Evolutionary conservation across 352 stramenopile species (phyloP).

Genomic region (Pythium biforme): DNA sequence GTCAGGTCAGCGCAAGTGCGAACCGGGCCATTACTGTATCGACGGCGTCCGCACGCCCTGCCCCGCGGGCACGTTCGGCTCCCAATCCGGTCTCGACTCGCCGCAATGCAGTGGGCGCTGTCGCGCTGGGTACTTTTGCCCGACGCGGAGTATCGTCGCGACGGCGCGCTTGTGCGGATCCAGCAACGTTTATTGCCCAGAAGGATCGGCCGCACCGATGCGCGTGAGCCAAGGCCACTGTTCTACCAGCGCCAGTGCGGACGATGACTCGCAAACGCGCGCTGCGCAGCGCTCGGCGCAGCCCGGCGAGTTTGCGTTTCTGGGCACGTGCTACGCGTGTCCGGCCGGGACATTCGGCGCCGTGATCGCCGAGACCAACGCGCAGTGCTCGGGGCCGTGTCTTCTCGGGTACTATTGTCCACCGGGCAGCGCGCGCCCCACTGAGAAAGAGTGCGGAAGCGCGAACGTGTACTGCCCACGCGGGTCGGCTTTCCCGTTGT

Average conservation of each 20-base stretch:
- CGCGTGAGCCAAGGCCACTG: slow-evolving; percentile 36
- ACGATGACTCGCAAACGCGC: slow-evolving; percentile 18
- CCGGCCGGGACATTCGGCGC: slow-evolving; percentile 61
- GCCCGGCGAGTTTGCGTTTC: slow-evolving; percentile 57
- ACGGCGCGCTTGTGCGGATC: slow-evolving; percentile 24
- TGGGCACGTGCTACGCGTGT: slow-evolving; percentile 59
- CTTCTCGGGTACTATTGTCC: slow-evolving; percentile 68
- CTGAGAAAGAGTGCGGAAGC: slow-evolving; percentile 47
- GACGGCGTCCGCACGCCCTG: slow-evolving; percentile 34
- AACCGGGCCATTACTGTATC: slow-evolving; percentile 49
- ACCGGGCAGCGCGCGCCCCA: slow-evolving; percentile 40
- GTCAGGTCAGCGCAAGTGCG: slow-evolving; percentile 43
- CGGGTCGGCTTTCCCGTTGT: slow-evolving; percentile 23
- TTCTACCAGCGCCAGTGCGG: background rate
- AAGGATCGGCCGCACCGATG: slow-evolving; percentile 18
- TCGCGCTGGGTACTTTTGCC: slow-evolving; percentile 42
- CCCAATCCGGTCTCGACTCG: slow-evolving; percentile 22
- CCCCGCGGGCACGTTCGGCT: slow-evolving; percentile 45
- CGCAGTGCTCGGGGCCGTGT: slow-evolving; percentile 60
- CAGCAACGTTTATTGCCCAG: slow-evolving; percentile 37
- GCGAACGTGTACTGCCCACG: slow-evolving; percentile 48
- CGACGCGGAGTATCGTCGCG: slow-evolving; percentile 24
- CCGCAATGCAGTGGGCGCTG: slow-evolving; percentile 42
- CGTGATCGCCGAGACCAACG: slow-evolving; percentile 34
- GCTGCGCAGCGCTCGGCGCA: slow-evolving; percentile 32